phyloP scores from a whole-genome alignment of 1,284 basidiomycete genomes.

The Ustanciosporium gigantosporum region DNA sequence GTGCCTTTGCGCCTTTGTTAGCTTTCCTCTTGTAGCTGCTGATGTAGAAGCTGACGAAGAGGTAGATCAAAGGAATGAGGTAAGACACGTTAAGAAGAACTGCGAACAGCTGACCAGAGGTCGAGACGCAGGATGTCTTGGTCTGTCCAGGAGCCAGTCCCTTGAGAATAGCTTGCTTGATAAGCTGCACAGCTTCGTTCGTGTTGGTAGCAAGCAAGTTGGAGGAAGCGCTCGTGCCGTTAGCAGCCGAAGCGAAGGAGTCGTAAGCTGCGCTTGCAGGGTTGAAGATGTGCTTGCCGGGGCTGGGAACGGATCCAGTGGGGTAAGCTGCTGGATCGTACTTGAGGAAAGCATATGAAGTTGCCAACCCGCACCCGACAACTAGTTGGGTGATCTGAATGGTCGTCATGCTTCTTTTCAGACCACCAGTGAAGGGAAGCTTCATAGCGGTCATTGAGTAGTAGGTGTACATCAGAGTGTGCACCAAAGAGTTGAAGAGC shows the following conservation, averaged over 20 bases:
- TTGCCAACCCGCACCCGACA: slow-evolving; percentile 35
- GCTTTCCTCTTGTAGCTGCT: slow-evolving; percentile 41
- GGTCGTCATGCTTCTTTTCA: slow-evolving; percentile 55
- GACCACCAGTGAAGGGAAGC: slow-evolving; percentile 55
- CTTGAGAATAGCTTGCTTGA: slow-evolving; percentile 14
- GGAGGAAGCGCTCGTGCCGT: not conserved
- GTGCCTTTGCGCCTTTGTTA: slow-evolving; percentile 21
- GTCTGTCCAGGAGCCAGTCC: slow-evolving; percentile 2
- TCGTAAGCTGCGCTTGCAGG: slow-evolving; percentile 6
- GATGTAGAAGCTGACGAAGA: slow-evolving; percentile 52
- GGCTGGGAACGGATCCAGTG: slow-evolving; percentile 16
- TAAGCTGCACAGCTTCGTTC: slow-evolving; percentile 14
- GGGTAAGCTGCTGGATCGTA: slow-evolving; percentile 39
- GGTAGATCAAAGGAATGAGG: slow-evolving; percentile 44
- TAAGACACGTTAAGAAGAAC: slow-evolving; percentile 40
- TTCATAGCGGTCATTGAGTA: slow-evolving; percentile 55
- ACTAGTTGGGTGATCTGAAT: slow-evolving; percentile 55
- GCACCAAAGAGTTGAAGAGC: slow-evolving; percentile 43
- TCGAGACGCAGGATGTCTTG: slow-evolving; percentile 21
- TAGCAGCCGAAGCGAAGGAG: slow-evolving; percentile 8
- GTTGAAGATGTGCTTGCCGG: slow-evolving; percentile 27
- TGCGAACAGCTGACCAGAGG: slow-evolving; percentile 32
- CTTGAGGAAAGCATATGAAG: slow-evolving; percentile 25
- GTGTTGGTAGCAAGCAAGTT: slow-evolving; percentile 2
- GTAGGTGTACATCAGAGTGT: slow-evolving; percentile 54